These are phyloP conservation scores for Aspergillus neotritici DNA, from an alignment of 2,329 filamentous ascomycete species.

Conservation along the genomic window DNA sequence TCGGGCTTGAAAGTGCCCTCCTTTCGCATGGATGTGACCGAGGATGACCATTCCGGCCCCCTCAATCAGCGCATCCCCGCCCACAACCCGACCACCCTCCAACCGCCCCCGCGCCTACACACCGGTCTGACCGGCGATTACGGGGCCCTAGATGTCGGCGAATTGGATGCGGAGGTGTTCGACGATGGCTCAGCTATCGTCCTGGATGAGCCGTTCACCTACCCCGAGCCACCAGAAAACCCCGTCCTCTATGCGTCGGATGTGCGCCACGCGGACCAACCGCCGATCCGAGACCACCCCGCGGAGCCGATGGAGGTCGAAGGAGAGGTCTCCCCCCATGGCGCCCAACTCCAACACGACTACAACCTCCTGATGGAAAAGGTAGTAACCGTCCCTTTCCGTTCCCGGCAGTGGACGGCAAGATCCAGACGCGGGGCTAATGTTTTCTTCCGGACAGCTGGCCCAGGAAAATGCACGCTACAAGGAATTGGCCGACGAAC, in stretches of 20 bases:
- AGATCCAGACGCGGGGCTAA: constrained; percentile 5
- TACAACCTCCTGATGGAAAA: constrained; percentile 20
- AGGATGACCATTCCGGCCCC: not conserved
- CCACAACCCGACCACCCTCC: constrained; percentile 14
- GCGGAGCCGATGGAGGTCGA: constrained; percentile 16
- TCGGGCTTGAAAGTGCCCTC: not conserved
- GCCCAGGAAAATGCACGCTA: constrained; percentile 38
- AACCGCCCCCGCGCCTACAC: constrained; percentile 26
- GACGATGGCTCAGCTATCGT: constrained; percentile 26
- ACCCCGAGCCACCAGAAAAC: constrained; percentile 5
- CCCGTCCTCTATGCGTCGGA: constrained; percentile 13
- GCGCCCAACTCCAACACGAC: constrained; percentile 7
- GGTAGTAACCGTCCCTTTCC: constrained; percentile 13
- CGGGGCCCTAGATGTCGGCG: constrained; percentile 39
- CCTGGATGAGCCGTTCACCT: constrained; percentile 10
- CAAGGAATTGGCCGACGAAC: constrained; percentile 33
- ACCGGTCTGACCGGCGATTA: constrained; percentile 38
- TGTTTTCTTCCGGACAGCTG: constrained; percentile 22
- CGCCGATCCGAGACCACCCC: not conserved
- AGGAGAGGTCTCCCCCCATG: constrained; percentile 6
- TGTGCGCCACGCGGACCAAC: constrained; percentile 13
- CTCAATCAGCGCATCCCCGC: constrained; percentile 5
- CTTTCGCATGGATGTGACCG: constrained; percentile 1
- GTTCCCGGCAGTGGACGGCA: too few relatives aligned
- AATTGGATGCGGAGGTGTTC: constrained; percentile 40